Conservation (phyloP, 139 green algal genomes). For the Chlamydomonas urium region DNA sequence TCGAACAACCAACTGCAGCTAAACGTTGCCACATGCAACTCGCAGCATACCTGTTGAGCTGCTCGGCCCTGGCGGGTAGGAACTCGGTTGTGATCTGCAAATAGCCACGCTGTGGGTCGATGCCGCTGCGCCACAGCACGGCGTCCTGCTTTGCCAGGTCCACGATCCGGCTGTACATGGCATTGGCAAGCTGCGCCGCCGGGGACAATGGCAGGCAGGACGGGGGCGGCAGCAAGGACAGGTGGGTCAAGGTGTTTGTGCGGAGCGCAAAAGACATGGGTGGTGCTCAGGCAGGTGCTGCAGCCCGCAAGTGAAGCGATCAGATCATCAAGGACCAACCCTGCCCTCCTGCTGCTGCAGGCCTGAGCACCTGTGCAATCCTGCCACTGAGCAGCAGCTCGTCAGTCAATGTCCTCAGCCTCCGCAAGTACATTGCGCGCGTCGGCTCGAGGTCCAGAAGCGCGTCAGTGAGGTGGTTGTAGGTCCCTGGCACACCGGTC, state of each 20-base stretch:
- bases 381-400: conserved; percentile 36
- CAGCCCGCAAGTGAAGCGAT: no score
- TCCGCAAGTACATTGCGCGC: conserved; percentile 78
- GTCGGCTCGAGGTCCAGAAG: conserved; percentile 63
- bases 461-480: conserved; percentile 83
- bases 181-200: conserved; percentile 43
- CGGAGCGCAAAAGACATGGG: not conserved
- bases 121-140: conserved; percentile 44
- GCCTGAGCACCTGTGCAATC: not conserved
- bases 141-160: conserved; percentile 49
- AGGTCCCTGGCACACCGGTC: conserved; percentile 59
- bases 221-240: not conserved
- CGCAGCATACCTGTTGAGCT: conserved; percentile 21
- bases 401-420: conserved; percentile 79
- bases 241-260: not conserved
- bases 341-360: no score
- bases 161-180: conserved; percentile 44
- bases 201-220: not conserved
- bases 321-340: no score
- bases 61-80: conserved; percentile 35
- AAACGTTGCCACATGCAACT: no score
- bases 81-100: conserved; percentile 48
- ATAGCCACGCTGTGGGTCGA: conserved; percentile 46
- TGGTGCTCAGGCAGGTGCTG: no score
- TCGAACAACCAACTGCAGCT: no score